phyloP scores from a whole-genome alignment of 257 asterid species.

The Solanum dulcamara region DNA sequence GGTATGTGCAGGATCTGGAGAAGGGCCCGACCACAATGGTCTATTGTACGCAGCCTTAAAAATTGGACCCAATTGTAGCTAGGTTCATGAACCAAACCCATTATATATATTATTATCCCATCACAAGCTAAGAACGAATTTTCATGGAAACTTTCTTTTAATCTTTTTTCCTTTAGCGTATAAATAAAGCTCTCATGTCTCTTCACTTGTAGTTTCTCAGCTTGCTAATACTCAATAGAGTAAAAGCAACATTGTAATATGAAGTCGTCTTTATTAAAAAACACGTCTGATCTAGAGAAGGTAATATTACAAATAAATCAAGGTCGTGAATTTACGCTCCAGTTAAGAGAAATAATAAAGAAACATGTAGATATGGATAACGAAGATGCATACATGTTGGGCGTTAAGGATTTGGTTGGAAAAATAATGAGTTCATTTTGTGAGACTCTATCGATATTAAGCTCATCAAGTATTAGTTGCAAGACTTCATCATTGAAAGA shows the following conservation, averaged over 20 bases:
- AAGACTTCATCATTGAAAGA: constrained; percentile 30
- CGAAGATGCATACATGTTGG: neutral
- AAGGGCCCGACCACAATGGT: too few species aligned
- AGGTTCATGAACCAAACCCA: too few species aligned
- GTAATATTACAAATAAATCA: constrained; percentile 25
- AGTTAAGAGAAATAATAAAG: constrained; percentile 24
- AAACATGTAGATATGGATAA: neutral
- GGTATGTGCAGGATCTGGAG: too few species aligned
- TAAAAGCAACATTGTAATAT: neutral
- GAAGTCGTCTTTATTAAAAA: neutral
- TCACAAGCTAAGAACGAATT: neutral
- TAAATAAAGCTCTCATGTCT: neutral
- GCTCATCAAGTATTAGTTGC: constrained; percentile 26
- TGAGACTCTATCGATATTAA: constrained; percentile 22
- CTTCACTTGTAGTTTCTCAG: neutral
- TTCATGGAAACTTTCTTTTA: neutral
- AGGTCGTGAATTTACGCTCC: constrained; percentile 26
- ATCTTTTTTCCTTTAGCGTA: neutral
- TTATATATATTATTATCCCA: too few species aligned
- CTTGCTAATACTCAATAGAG: neutral
- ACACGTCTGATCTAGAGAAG: neutral
- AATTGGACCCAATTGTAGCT: too few species aligned
- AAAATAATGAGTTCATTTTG: constrained; percentile 25
- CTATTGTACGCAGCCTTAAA: too few species aligned
- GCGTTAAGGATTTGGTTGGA: constrained; percentile 15